Evolutionary conservation across 768 basidiomycete genomes (phyloP).

Genomic region (Boletus tylopilopsis): DNA sequence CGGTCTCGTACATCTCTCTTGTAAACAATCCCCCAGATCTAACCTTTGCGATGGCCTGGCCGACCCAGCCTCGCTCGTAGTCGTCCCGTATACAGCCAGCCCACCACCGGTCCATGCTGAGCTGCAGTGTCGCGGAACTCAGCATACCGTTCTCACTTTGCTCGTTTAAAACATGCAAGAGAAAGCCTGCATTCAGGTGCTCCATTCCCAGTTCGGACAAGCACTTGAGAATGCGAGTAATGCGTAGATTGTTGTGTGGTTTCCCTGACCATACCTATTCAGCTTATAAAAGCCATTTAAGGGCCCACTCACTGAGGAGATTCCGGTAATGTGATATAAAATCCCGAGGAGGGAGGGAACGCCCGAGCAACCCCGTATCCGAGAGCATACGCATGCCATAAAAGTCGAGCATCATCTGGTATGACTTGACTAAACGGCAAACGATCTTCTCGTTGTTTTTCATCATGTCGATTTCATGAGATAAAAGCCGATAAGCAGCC

Average conservation of each 20-base stretch:
- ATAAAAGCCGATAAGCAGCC: conserved; percentile 61
- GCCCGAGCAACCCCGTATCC: conserved; percentile 57
- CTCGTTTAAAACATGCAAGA: conserved; percentile 66
- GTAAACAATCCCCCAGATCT: conserved; percentile 50
- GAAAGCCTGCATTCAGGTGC: conserved; percentile 58
- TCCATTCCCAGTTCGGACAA: conserved; percentile 69
- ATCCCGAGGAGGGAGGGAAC: conserved; percentile 45
- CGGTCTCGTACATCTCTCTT: conserved; percentile 51
- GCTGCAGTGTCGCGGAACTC: conserved; percentile 41
- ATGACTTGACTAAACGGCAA: conserved; percentile 53
- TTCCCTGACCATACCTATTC: conserved; percentile 40
- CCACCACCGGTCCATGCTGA: conserved; percentile 80
- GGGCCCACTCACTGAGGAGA: conserved; percentile 53
- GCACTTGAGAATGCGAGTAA: conserved; percentile 74
- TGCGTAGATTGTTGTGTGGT: conserved; percentile 72
- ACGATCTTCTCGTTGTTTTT: conserved; percentile 46
- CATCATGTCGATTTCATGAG: conserved; percentile 60
- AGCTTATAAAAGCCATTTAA: neutral
- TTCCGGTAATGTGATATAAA: conserved; percentile 58
- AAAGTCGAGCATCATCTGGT: conserved; percentile 74
- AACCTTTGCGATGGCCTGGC: conserved; percentile 46
- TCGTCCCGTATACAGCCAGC: conserved; percentile 65
- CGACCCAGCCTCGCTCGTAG: conserved; percentile 55
- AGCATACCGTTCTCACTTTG: conserved; percentile 59
- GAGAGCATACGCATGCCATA: conserved; percentile 67